These are phyloP conservation scores for Aspergillus quadricinctus DNA, from an alignment of 2,329 filamentous ascomycete species.

Conservation along the genomic window DNA sequence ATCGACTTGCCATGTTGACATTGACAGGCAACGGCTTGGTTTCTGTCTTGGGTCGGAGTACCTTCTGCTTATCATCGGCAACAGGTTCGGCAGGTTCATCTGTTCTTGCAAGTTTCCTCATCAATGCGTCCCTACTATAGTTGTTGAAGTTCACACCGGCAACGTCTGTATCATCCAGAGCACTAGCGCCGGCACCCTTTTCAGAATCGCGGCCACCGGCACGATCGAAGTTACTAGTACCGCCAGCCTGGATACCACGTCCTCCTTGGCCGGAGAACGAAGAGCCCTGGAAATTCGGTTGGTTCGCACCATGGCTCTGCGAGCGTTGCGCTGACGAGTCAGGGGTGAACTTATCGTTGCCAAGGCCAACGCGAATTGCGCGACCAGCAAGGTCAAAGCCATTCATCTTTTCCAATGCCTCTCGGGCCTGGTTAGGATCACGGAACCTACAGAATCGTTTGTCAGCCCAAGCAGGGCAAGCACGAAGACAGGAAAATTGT, in stretches of 20 bases:
- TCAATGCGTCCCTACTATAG: constrained; percentile 95
- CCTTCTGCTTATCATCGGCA: constrained; percentile 64
- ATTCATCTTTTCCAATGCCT: constrained; percentile 98
- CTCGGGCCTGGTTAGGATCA: constrained; percentile 83
- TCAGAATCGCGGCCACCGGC: constrained; percentile 84
- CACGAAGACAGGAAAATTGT: not conserved
- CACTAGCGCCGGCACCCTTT: constrained; percentile 83
- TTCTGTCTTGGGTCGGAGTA: constrained; percentile 74
- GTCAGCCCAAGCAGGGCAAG: constrained; percentile 31
- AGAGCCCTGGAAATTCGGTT: constrained; percentile 76
- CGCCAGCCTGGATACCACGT: constrained; percentile 76
- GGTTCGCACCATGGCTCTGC: constrained; percentile 66
- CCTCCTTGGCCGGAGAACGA: constrained; percentile 87
- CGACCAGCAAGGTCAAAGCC: constrained; percentile 96
- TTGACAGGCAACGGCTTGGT: constrained; percentile 74
- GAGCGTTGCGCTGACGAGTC: constrained; percentile 95
- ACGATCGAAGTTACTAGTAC: constrained; percentile 75
- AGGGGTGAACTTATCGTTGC: constrained; percentile 99
- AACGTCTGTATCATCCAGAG: constrained; percentile 95
- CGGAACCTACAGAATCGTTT: constrained; percentile 60
- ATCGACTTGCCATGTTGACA: constrained; percentile 88
- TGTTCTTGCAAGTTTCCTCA: constrained; percentile 95
- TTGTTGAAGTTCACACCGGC: constrained; percentile 99
- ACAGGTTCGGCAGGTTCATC: constrained; percentile 66
- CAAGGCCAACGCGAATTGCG: constrained; percentile 95